phyloP scores from a whole-genome alignment of 805 yeast species.

The Starmerella potacharoeniae region DNA sequence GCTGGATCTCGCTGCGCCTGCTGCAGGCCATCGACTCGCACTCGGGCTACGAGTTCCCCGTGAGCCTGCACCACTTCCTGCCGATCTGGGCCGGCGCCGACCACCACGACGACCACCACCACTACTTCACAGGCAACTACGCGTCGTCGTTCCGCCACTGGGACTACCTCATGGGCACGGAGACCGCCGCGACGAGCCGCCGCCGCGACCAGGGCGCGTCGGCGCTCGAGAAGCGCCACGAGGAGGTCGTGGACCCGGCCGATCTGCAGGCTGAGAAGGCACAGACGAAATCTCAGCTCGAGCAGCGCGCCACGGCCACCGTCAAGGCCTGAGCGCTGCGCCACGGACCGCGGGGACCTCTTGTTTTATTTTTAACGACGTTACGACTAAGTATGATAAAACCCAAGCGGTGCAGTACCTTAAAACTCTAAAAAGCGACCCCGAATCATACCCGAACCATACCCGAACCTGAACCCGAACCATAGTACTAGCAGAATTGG shows the following conservation, averaged over 20 bases:
- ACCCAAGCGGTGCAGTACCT: not conserved
- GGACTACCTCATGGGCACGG: slow-evolving; percentile 83
- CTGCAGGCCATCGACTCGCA: slow-evolving; percentile 97
- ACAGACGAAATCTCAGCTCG: slow-evolving; percentile 5
- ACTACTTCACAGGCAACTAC: slow-evolving; percentile 88
- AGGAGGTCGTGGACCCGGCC: slow-evolving; percentile 23
- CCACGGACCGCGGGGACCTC: not conserved
- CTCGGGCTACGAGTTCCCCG: slow-evolving; percentile 96
- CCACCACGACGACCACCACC: slow-evolving; percentile 96
- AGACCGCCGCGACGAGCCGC: slow-evolving; percentile 38
- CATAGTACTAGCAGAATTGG: no score
- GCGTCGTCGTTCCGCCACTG: slow-evolving; percentile 94
- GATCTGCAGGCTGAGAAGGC: slow-evolving; percentile 18
- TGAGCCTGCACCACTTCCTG: slow-evolving; percentile 82
- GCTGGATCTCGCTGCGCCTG: slow-evolving; percentile 79
- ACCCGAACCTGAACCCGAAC: no score
- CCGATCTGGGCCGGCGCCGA: slow-evolving; percentile 99
- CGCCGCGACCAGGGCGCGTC: slow-evolving; percentile 37
- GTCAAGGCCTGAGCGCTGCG: not conserved
- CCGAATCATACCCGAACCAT: no score
- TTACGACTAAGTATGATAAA: not conserved
- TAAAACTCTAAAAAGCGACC: no score
- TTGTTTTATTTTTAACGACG: not conserved
- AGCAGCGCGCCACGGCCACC: slow-evolving; percentile 2
- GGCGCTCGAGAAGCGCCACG: slow-evolving; percentile 21